Conservation (phyloP, 129 eudicot genomes). For the Pittosporum tobira region DNA sequence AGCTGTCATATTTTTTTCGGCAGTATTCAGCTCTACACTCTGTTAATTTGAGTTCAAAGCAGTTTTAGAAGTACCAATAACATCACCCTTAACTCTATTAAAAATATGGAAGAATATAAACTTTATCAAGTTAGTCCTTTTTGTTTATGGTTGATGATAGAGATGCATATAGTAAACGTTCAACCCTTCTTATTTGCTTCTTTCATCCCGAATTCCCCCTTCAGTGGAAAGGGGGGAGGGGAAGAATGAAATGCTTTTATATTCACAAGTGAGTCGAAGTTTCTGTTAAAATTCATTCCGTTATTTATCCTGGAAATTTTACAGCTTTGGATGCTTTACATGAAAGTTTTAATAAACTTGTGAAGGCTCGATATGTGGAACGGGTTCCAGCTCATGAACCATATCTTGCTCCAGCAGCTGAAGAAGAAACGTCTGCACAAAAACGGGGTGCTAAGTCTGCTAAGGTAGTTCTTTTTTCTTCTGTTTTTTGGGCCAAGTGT, state of each 20-base stretch:
- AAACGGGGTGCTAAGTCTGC: constrained; percentile 42
- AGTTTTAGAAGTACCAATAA: not conserved
- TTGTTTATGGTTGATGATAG: not conserved
- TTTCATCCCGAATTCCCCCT: not conserved
- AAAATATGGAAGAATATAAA: too few species aligned
- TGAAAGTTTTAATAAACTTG: constrained; percentile 54
- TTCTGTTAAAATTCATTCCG: constrained; percentile 7
- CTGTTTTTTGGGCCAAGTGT: not conserved
- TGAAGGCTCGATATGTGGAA: constrained; percentile 58
- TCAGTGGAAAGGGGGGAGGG: not conserved
- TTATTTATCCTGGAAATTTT: constrained; percentile 30
- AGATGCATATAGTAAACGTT: not conserved
- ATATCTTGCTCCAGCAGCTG: constrained; percentile 51
- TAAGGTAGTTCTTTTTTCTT: constrained; percentile 36
- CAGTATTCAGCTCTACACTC: not conserved
- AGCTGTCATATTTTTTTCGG: not conserved
- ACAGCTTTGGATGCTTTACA: constrained; percentile 26
- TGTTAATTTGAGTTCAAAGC: not conserved
- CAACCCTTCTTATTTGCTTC: not conserved
- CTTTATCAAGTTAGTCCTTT: too few species aligned
- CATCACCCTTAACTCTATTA: not conserved
- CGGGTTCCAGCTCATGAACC: constrained; percentile 94
- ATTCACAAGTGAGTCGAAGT: not conserved
- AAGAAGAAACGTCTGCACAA: constrained; percentile 48
- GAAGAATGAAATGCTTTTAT: not conserved